Evolutionary conservation across 2,329 filamentous ascomycete genomes (phyloP), one percentile per base, ranked within the genome.

Genomic region (Rutstroemia sydowiana): DNA sequence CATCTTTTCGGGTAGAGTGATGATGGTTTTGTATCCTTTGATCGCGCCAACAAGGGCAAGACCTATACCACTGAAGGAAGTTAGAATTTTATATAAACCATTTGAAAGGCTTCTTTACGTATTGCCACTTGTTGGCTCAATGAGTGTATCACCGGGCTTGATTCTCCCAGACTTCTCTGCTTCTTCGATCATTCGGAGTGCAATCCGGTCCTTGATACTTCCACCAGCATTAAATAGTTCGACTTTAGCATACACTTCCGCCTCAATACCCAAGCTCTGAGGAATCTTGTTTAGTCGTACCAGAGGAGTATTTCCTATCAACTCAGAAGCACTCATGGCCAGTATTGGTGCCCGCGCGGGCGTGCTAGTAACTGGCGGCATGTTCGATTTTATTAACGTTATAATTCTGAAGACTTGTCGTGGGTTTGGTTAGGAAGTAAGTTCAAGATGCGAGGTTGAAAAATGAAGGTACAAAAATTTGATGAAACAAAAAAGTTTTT

Each of bases 1-100:
- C 93, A 98, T 98, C 77, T 98, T 98, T 74, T 98, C 93, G 47
- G 93, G 93, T 42, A 98, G 81, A 10, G 93, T 98, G 70, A 98
- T 98, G 72, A 98, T 97, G 37, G 91, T 95, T 72, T 92, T 92
- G 78, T 97, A 98, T 60, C 91, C 92, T 75, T 96, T 97, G 65
- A 98, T 87, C 14, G 93, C 93, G 53, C 82, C 92, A 16, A 97
- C 92, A 31, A 98, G 82, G 26, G 93, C 93, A 37, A 98, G 78
- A 20, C 93, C 93, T 60, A 98, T 98, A 60, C 93, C 93, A 56
- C 72, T 80, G 45, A 30, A 6, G 37, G n/a, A 9, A 3, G 9
- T 48, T 34, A 45, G 21, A 23, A 6, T 7, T 4, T 9, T 0
- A 36, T 40, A 26, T 26, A 2, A 3, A 20, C 13, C 1, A 9